A percentile compares a stretch with the other conserved stretches of the same genome.
phyloP scores from a whole-genome alignment of 192 early-diverging fungal genomes.

The Entomortierella chlamydospora region DNA sequence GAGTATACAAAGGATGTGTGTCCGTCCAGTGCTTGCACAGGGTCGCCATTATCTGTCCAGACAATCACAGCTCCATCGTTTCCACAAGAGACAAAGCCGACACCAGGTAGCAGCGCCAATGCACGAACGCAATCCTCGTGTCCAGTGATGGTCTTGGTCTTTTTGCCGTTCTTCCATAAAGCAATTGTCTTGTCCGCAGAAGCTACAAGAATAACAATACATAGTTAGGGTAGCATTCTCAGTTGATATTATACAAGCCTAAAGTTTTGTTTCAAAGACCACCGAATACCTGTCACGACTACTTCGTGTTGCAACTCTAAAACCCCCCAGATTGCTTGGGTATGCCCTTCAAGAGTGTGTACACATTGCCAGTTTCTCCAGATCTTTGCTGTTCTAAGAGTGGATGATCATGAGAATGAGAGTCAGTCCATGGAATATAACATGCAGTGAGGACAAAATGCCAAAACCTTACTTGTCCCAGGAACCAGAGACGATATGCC shows the following conservation, averaged over 20 bases:
- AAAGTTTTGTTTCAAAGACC: background rate
- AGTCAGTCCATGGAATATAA: background rate
- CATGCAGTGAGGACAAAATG: no score
- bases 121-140: constrained; percentile 95
- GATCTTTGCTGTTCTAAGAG: constrained; percentile 82
- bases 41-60: constrained; percentile 81
- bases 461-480: constrained; percentile 95
- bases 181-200: constrained; percentile 95
- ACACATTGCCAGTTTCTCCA: constrained; percentile 85
- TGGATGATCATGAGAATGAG: background rate
- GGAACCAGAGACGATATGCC: constrained; percentile 90
- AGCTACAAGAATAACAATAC: constrained; percentile 54
- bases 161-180: constrained; percentile 81
- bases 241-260: background rate
- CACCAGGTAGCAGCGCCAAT: constrained; percentile 68
- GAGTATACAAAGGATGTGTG: constrained; percentile 97
- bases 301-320: constrained; percentile 75
- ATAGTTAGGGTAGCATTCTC: background rate
- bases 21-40: constrained; percentile 78
- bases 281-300: constrained; percentile 77
- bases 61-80: constrained; percentile 92
- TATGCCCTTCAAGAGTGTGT: constrained; percentile 82
- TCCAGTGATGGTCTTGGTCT: constrained; percentile 73
- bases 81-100: constrained; percentile 85
- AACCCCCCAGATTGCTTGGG: constrained; percentile 92